Percentiles rank a stretch among this genome's conserved stretches.
phyloP scores from a whole-genome alignment of 441 rosid species.

The Mallotus repandus region DNA sequence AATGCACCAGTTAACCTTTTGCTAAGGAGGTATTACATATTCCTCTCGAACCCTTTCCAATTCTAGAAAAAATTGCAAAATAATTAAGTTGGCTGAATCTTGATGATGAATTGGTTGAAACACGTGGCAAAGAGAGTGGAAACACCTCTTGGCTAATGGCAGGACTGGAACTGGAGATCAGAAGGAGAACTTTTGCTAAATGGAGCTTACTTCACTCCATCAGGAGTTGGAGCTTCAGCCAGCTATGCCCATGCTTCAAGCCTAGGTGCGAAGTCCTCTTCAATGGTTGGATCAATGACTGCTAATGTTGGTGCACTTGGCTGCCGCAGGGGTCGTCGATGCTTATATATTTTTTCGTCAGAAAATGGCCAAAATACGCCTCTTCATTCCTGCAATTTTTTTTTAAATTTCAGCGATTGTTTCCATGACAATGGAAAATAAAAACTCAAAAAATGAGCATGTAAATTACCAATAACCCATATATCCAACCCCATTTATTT shows the following conservation, averaged over 20 bases:
- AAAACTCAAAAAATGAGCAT: no score
- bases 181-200: slow-evolving; percentile 84
- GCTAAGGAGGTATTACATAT: slow-evolving; percentile 68
- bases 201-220: slow-evolving; percentile 89
- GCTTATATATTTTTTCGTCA: slow-evolving; percentile 37
- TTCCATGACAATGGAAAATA: no score
- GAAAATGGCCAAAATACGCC: slow-evolving; percentile 31
- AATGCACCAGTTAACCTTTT: slow-evolving; percentile 68
- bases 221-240: slow-evolving; percentile 80
- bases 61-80: background rate
- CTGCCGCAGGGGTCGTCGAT: slow-evolving; percentile 59
- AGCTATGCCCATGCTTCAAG: slow-evolving; percentile 97
- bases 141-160: slow-evolving; percentile 54
- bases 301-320: slow-evolving; percentile 62
- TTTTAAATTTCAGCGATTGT: slow-evolving; percentile 29
- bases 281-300: slow-evolving; percentile 82
- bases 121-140: slow-evolving; percentile 95
- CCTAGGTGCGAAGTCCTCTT: slow-evolving; percentile 80
- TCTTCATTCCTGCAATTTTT: background rate
- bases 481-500: no score
- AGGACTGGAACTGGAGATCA: slow-evolving; percentile 90
- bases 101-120: slow-evolving; percentile 8
- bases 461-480: no score
- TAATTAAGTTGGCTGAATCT: background rate
- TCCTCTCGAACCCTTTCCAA: background rate